These are phyloP conservation scores for Hordeum marinum DNA, from an alignment of 176 grass and related monocot species.

Conservation along the genomic window DNA sequence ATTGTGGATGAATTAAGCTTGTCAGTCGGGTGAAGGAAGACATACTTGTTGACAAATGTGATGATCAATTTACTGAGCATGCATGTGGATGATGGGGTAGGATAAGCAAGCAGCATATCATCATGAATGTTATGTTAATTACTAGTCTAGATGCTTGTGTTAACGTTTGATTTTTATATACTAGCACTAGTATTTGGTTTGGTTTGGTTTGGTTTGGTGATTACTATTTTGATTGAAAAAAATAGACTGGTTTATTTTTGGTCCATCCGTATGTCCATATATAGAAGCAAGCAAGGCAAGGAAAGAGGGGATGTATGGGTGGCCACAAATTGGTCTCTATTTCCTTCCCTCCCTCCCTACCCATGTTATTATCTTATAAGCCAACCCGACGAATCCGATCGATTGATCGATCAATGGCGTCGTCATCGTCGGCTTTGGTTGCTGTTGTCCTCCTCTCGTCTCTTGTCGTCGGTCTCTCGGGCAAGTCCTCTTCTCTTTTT, in stretches of 20 bases:
- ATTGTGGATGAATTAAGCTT: slow-evolving; percentile 82
- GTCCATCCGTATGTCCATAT: not conserved
- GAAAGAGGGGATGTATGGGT: not conserved
- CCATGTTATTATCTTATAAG: not conserved
- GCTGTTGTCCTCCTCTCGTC: not conserved
- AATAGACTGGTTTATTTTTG: not conserved
- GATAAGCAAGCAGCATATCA: too few species aligned
- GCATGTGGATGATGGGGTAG: not conserved
- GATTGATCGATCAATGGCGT: not conserved
- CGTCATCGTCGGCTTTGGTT: too few species aligned
- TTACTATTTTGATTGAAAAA: not conserved
- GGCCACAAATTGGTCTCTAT: not conserved
- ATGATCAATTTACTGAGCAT: not conserved
- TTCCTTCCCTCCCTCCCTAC: not conserved
- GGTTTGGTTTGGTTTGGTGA: not conserved
- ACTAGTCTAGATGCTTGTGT: not conserved
- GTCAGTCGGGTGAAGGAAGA: too few species aligned
- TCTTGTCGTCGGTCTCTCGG: not conserved
- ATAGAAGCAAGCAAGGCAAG: not conserved
- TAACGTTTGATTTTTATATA: too few species aligned
- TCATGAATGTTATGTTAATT: not conserved
- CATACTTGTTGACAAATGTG: too few species aligned
- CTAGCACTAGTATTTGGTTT: too few species aligned
- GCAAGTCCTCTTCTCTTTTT: not conserved
- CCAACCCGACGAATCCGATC: not conserved